A percentile compares a stretch with the other conserved stretches of the same genome.
phyloP scores from a whole-genome alignment of 371 early-diverging fungal genomes.

The Lichtheimia hyalospora region DNA sequence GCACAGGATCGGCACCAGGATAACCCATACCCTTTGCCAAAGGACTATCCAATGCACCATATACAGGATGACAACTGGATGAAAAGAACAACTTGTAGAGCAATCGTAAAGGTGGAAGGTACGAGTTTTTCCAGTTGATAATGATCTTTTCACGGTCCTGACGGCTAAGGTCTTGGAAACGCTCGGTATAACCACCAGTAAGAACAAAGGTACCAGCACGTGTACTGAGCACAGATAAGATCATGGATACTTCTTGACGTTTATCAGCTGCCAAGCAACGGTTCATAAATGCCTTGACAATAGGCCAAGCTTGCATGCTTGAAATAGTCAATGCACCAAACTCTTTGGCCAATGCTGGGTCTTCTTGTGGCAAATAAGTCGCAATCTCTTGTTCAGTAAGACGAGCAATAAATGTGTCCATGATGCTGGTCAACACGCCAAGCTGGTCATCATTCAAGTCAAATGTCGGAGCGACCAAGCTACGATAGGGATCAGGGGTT shows the following conservation, averaged over 20 bases:
- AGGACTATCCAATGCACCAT: constrained; percentile 9
- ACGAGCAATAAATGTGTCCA: constrained; percentile 49
- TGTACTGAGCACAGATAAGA: constrained; percentile 31
- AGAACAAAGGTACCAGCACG: constrained; percentile 57
- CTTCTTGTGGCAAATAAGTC: constrained; percentile 19
- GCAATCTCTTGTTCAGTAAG: constrained; percentile 32
- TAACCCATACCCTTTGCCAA: constrained; percentile 44
- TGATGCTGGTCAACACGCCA: constrained; percentile 39
- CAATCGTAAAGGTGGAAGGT: constrained; percentile 47
- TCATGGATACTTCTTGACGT: constrained; percentile 24
- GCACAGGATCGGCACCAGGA: constrained; percentile 22
- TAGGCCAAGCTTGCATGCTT: constrained; percentile 12
- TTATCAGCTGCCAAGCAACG: constrained; percentile 39
- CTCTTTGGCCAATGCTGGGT: constrained; percentile 2
- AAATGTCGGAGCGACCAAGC: constrained; percentile 3
- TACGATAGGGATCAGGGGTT: constrained; percentile 12
- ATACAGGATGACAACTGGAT: constrained; percentile 25
- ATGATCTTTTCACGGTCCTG: constrained; percentile 53
- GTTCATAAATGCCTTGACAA: constrained; percentile 20
- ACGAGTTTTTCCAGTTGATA: constrained; percentile 45
- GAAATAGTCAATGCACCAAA: constrained; percentile 9
- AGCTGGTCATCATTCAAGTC: constrained; percentile 36
- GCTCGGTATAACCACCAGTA: constrained; percentile 45
- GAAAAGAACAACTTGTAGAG: constrained; percentile 34
- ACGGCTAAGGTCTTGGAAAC: constrained; percentile 46